Evolutionary conservation across 2,329 filamentous ascomycete genomes (phyloP).

Genomic region (Xylaria sp.): DNA sequence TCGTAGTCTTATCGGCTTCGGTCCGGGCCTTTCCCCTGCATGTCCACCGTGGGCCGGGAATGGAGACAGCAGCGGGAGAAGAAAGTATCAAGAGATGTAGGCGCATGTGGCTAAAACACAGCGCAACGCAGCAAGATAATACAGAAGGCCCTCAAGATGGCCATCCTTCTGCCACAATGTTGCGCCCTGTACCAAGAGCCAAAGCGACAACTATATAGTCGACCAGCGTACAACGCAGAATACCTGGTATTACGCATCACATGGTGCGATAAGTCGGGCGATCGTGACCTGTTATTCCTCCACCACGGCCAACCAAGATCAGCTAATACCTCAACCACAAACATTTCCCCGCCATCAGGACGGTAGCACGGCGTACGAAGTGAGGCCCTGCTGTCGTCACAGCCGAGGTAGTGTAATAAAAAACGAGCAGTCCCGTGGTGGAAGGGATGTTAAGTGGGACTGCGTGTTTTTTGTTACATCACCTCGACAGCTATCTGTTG

Average conservation of each 20-base stretch:
- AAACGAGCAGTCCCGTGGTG: no score
- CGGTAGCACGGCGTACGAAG: neutral
- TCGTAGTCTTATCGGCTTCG: conserved; percentile 18
- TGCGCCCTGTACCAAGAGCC: neutral
- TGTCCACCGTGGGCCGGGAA: neutral
- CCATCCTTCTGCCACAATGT: neutral
- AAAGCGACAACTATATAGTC: neutral
- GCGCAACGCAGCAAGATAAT: conserved; percentile 7
- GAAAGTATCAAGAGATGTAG: neutral
- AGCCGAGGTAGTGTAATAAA: no score
- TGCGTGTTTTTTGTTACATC: no score
- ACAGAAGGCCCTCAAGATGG: neutral
- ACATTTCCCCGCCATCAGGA: neutral
- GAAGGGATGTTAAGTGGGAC: no score
- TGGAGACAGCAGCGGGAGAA: conserved; percentile 2
- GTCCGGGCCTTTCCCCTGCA: conserved; percentile 25
- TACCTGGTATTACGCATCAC: neutral
- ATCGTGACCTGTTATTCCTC: conserved; percentile 8
- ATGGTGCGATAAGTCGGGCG: conserved; percentile 1
- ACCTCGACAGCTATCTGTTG: neutral
- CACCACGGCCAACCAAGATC: conserved; percentile 22
- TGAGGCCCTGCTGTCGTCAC: conserved; percentile 2
- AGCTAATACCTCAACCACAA: conserved; percentile 17
- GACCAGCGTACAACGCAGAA: neutral
- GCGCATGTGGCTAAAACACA: neutral